phyloP scores from a whole-genome alignment of 1,139 yeast species.

The Schizosaccharomyces versatilis region DNA sequence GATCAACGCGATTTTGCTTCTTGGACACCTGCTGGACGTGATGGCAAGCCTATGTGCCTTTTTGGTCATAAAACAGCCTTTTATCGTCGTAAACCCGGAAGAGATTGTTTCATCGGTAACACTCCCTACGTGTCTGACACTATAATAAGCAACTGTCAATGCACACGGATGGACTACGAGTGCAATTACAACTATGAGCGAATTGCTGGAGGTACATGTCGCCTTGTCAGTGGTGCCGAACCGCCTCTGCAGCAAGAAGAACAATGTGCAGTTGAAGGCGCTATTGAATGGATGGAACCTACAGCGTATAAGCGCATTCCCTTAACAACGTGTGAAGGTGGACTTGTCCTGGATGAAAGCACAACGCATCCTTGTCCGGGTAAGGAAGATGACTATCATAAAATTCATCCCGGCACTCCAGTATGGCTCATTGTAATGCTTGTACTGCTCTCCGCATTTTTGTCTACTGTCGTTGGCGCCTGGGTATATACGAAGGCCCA shows the following conservation, averaged over 20 bases:
- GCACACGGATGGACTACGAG: constrained; percentile 75
- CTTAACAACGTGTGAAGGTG: constrained; percentile 53
- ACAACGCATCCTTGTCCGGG: constrained; percentile 75
- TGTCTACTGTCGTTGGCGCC: constrained; percentile 38
- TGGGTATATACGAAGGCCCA: constrained; percentile 66
- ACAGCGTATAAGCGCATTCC: constrained; percentile 66
- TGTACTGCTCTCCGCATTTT: constrained; percentile 34
- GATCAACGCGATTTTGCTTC: constrained; percentile 54
- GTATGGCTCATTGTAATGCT: constrained; percentile 33
- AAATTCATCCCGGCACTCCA: constrained; percentile 32
- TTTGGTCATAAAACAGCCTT: constrained; percentile 76
- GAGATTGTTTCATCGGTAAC: constrained; percentile 55
- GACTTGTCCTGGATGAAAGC: constrained; percentile 42
- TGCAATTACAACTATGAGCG: constrained; percentile 73
- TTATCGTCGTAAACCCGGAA: constrained; percentile 43
- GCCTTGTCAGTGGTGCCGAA: constrained; percentile 45
- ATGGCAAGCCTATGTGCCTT: constrained; percentile 37
- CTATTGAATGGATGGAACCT: constrained; percentile 49
- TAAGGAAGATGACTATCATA: constrained; percentile 40
- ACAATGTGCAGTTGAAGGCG: constrained; percentile 36
- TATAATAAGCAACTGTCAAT: constrained; percentile 46
- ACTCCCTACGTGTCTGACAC: constrained; percentile 43
- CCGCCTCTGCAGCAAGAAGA: constrained; percentile 41
- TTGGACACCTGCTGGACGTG: constrained; percentile 62
- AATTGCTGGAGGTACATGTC: constrained; percentile 63